Evolutionary conservation across 2,329 filamentous ascomycete genomes (phyloP).

Genomic region (Zymoseptoria tritici): DNA sequence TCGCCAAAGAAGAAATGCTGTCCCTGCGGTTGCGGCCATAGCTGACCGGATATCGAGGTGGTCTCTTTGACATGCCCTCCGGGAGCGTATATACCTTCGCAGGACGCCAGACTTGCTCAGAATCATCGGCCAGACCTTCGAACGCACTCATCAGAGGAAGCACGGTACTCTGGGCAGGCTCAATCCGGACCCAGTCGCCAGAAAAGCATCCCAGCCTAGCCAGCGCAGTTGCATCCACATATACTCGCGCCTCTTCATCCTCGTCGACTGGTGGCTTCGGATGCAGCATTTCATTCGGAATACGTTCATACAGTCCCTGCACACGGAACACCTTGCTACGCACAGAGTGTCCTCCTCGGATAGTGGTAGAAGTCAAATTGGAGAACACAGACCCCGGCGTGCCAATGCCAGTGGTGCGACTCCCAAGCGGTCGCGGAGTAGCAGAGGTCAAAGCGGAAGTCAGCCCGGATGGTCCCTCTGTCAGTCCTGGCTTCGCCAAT

Average conservation of each 20-base stretch:
- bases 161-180: slow-evolving; percentile 67
- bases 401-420: slow-evolving; percentile 63
- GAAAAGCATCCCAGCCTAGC: slow-evolving; percentile 93
- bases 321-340: slow-evolving; percentile 77
- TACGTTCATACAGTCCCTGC: slow-evolving; percentile 63
- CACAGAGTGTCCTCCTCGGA: slow-evolving; percentile 59
- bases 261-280: slow-evolving; percentile 79
- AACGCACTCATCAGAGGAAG: slow-evolving; percentile 60
- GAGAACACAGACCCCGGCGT: slow-evolving; percentile 88
- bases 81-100: slow-evolving; percentile 85
- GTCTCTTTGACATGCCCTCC: slow-evolving; percentile 55
- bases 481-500: slow-evolving; percentile 68
- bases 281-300: slow-evolving; percentile 73
- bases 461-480: slow-evolving; percentile 69
- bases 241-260: slow-evolving; percentile 77
- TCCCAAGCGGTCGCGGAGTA: slow-evolving; percentile 68
- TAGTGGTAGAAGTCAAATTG: slow-evolving; percentile 75
- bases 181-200: slow-evolving; percentile 88
- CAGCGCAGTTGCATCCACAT: slow-evolving; percentile 78
- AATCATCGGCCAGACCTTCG: slow-evolving; percentile 56
- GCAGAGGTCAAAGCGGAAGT: slow-evolving; percentile 73
- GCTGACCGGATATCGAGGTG: slow-evolving; percentile 48
- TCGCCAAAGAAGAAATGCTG: slow-evolving; percentile 46
- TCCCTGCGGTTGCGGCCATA: slow-evolving; percentile 42
- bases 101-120: slow-evolving; percentile 68